These are phyloP conservation scores for Curvularia eragrostidis DNA, from an alignment of 2,329 filamentous ascomycete genomes.

Conservation along the genomic window DNA sequence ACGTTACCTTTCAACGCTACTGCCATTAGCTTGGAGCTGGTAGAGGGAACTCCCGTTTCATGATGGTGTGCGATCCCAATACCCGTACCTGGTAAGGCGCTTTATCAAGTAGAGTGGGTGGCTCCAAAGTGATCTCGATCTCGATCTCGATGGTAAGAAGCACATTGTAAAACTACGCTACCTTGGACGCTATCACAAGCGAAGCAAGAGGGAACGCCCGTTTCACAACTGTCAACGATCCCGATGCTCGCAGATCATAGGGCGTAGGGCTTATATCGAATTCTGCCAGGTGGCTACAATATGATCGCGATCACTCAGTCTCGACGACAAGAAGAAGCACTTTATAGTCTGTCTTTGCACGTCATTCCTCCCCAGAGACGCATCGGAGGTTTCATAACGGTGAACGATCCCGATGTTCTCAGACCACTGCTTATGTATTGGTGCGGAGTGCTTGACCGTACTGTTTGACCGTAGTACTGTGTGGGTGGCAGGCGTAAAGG, in stretches of 20 bases:
- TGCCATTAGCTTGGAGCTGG: not conserved
- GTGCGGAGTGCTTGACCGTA: no score
- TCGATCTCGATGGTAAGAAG: slow-evolving; percentile 3
- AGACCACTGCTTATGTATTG: not conserved
- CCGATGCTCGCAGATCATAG: not conserved
- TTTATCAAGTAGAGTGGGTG: not conserved
- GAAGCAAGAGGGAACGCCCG: not conserved
- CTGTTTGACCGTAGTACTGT: not conserved
- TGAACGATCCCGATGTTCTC: not conserved
- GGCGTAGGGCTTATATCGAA: not conserved
- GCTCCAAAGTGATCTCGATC: not conserved
- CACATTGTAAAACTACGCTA: not conserved
- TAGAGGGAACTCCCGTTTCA: not conserved
- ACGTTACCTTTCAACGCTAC: not conserved
- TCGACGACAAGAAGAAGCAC: slow-evolving; percentile 4
- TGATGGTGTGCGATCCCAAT: slow-evolving; percentile 2
- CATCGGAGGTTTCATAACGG: slow-evolving; percentile 2
- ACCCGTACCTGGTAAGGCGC: not conserved
- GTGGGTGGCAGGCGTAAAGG: not conserved
- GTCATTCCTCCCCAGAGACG: not conserved
- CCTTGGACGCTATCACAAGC: not conserved
- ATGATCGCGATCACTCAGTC: slow-evolving; percentile 3
- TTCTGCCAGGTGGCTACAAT: not conserved
- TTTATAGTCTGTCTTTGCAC: not conserved
- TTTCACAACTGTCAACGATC: slow-evolving; percentile 5